Evolutionary conservation across 2,329 filamentous ascomycete species (phyloP).

Genomic region (Scedosporium aurantiacum): DNA sequence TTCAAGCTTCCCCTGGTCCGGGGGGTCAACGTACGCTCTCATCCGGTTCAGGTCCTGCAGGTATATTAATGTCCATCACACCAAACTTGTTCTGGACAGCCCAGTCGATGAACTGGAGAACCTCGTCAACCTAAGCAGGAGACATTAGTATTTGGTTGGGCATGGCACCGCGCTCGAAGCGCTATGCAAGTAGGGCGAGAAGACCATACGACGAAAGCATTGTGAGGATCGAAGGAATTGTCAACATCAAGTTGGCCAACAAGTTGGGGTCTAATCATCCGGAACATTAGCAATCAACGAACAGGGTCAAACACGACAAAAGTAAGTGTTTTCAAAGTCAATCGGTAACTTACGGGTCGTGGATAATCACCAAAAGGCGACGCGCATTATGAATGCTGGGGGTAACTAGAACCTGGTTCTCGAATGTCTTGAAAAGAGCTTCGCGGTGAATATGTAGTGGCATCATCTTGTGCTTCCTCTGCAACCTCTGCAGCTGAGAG

Average conservation of each 20-base stretch:
- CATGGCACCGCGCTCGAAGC: neutral
- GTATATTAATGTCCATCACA: slow-evolving; percentile 86
- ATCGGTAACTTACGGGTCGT: slow-evolving; percentile 61
- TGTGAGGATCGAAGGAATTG: slow-evolving; percentile 67
- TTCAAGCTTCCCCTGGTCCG: neutral
- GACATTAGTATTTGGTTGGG: no score
- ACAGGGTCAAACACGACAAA: slow-evolving; percentile 1
- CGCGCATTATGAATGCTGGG: slow-evolving; percentile 53
- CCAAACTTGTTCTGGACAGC: slow-evolving; percentile 65
- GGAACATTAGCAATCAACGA: no score
- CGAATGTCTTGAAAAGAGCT: slow-evolving; percentile 62
- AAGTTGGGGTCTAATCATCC: slow-evolving; percentile 52
- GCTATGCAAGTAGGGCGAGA: neutral
- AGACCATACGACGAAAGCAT: slow-evolving; percentile 68
- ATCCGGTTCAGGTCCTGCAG: slow-evolving; percentile 32
- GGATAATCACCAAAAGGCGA: slow-evolving; percentile 73
- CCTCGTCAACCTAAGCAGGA: slow-evolving; percentile 59
- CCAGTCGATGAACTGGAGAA: slow-evolving; percentile 76
- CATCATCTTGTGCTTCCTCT: slow-evolving; percentile 65
- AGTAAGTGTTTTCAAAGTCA: neutral
- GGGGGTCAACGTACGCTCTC: slow-evolving; percentile 20
- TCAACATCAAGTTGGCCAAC: slow-evolving; percentile 59
- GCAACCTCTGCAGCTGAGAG: slow-evolving; percentile 62
- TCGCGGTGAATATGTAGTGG: slow-evolving; percentile 70
- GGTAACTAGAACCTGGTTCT: slow-evolving; percentile 78